Evolutionary conservation across 805 yeast genomes (phyloP).

Genomic region (Metschnikowia vanudenii): DNA sequence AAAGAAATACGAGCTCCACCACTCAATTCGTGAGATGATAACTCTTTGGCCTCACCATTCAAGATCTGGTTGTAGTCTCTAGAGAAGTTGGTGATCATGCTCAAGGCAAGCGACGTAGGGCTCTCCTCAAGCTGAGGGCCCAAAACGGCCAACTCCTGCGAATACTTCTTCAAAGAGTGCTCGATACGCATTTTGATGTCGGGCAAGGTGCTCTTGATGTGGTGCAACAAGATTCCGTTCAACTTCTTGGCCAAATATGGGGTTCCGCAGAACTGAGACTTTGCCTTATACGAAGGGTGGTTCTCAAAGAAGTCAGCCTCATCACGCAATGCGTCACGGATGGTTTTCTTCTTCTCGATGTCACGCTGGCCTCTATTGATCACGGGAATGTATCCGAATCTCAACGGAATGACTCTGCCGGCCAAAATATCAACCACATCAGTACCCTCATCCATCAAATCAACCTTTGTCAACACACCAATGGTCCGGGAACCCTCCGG

Average conservation of each 20-base stretch:
- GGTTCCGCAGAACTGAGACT: constrained; percentile 98
- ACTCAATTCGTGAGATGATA: constrained; percentile 83
- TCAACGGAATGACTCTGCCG: constrained; percentile 90
- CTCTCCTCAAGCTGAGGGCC: constrained; percentile 91
- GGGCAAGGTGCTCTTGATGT: constrained; percentile 67
- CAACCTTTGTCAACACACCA: constrained; percentile 95
- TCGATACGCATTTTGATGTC: constrained; percentile 91
- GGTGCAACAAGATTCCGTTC: constrained; percentile 83
- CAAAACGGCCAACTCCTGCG: constrained; percentile 65
- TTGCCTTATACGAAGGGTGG: constrained; percentile 88
- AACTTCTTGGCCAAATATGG: constrained; percentile 92
- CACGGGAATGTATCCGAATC: constrained; percentile 96
- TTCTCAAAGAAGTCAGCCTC: constrained; percentile 80
- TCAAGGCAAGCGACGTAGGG: constrained; percentile 84
- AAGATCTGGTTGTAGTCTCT: constrained; percentile 88
- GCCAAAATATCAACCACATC: constrained; percentile 94
- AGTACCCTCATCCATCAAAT: constrained; percentile 97
- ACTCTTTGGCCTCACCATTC: constrained; percentile 89
- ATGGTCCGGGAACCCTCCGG: constrained; percentile 95
- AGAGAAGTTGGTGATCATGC: constrained; percentile 87
- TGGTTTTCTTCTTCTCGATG: constrained; percentile 83
- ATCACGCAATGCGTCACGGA: constrained; percentile 79
- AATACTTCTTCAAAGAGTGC: constrained; percentile 74
- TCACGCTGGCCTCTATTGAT: constrained; percentile 92
- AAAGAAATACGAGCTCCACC: constrained; percentile 98